Evolutionary conservation across 2,329 filamentous ascomycete species (phyloP).

Genomic region (Nemania sp.): DNA sequence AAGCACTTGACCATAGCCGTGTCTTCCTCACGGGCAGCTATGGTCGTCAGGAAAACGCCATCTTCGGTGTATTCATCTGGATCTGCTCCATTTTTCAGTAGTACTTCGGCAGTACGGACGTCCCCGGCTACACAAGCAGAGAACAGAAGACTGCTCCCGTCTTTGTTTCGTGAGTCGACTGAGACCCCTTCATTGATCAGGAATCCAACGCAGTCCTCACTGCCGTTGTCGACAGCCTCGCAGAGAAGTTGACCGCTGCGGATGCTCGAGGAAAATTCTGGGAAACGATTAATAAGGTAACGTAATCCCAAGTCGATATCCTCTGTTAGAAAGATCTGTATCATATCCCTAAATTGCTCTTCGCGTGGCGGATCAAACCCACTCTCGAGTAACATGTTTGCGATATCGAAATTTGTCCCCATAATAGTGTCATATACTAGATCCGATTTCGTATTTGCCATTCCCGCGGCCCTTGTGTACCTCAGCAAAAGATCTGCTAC

Average conservation of each 20-base stretch:
- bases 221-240: background rate
- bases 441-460: background rate
- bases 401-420: slow-evolving; percentile 15
- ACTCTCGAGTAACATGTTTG: slow-evolving; percentile 25
- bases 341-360: background rate
- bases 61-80: slow-evolving; percentile 32
- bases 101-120: slow-evolving; percentile 9
- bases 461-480: slow-evolving; percentile 12
- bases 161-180: slow-evolving; percentile 4
- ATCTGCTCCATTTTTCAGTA: slow-evolving; percentile 40
- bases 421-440: slow-evolving; percentile 8
- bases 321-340: background rate
- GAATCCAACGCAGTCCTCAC: slow-evolving; percentile 18
- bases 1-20: slow-evolving; percentile 30
- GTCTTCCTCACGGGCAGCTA: slow-evolving; percentile 17
- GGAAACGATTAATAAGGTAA: slow-evolving; percentile 20
- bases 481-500: slow-evolving; percentile 24
- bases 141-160: slow-evolving; percentile 28
- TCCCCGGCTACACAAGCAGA: slow-evolving; percentile 26
- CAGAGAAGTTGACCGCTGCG: background rate
- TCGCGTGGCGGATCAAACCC: slow-evolving; percentile 22
- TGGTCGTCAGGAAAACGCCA: background rate
- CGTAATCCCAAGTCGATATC: slow-evolving; percentile 12
- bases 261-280: background rate
- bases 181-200: slow-evolving; percentile 35